Evolutionary conservation across 179 eudicot genomes (phyloP).

Genomic region (Pouteria campechiana): DNA sequence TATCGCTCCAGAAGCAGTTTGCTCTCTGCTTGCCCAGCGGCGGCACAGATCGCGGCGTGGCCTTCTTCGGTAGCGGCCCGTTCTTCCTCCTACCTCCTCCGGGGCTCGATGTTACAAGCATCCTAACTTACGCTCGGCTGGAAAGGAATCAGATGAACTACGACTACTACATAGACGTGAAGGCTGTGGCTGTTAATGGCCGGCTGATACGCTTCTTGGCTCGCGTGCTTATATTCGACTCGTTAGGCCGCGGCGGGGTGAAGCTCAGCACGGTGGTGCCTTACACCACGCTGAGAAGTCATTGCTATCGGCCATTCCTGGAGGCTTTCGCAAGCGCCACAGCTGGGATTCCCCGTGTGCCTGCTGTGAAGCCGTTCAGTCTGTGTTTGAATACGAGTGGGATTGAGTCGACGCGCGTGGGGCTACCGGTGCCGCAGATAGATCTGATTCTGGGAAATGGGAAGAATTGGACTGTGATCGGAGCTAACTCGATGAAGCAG

Average conservation of each 20-base stretch:
- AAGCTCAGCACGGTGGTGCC: slow-evolving; percentile 35
- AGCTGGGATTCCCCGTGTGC: slow-evolving; percentile 13
- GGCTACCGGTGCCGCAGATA: slow-evolving; percentile 12
- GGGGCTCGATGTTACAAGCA: slow-evolving; percentile 10
- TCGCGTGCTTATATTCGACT: neutral
- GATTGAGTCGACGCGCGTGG: slow-evolving; percentile 15
- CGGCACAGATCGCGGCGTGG: slow-evolving; percentile 16
- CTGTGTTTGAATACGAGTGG: slow-evolving; percentile 20
- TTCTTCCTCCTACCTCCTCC: slow-evolving; percentile 25
- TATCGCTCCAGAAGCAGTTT: slow-evolving; percentile 16
- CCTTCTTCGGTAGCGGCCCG: slow-evolving; percentile 42
- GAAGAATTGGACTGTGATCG: slow-evolving; percentile 18
- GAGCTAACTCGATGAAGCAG: slow-evolving; percentile 15
- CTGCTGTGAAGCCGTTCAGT: slow-evolving; percentile 23
- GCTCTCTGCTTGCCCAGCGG: slow-evolving; percentile 18
- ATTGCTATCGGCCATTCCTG: slow-evolving; percentile 15
- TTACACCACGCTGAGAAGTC: slow-evolving; percentile 29
- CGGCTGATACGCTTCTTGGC: slow-evolving; percentile 6
- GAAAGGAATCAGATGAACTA: slow-evolving; percentile 11
- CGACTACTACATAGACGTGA: slow-evolving; percentile 28
- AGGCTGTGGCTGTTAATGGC: slow-evolving; percentile 14
- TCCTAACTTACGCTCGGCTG: slow-evolving; percentile 25
- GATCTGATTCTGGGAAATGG: slow-evolving; percentile 16
- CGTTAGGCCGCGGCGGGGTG: slow-evolving; percentile 11
- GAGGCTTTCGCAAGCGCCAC: slow-evolving; percentile 13